Conservation (phyloP, 495 filamentous ascomycete species). For the Aspergillus panamensis region DNA sequence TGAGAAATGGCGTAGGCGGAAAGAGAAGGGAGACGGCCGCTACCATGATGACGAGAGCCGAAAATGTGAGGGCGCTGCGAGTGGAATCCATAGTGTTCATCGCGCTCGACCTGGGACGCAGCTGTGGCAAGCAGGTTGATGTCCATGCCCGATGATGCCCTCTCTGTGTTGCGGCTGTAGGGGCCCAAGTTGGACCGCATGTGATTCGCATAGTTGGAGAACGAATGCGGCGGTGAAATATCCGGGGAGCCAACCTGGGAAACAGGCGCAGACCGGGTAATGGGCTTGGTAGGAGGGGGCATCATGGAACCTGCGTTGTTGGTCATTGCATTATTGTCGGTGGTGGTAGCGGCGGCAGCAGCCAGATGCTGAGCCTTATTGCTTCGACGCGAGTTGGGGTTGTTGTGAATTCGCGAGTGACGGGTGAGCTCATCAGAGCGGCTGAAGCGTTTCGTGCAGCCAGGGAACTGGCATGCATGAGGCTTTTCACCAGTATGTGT, state of each 20-base stretch:
- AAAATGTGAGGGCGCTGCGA: conserved; percentile 46
- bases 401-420: conserved; percentile 98
- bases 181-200: conserved; percentile 60
- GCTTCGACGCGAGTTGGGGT: conserved; percentile 91
- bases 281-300: conserved; percentile 71
- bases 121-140: conserved; percentile 90
- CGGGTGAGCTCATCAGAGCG: conserved; percentile 95
- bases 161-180: conserved; percentile 54
- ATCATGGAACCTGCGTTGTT: conserved; percentile 56
- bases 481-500: conserved; percentile 99
- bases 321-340: conserved; percentile 50
- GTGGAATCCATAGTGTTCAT: conserved; percentile 54
- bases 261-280: conserved; percentile 80
- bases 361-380: conserved; percentile 77
- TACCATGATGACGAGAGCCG: conserved; percentile 56
- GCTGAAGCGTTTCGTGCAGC: conserved; percentile 96
- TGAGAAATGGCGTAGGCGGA: conserved; percentile 76
- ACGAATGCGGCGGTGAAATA: conserved; percentile 91
- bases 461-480: conserved; percentile 88
- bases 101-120: conserved; percentile 81
- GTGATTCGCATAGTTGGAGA: conserved; percentile 67
- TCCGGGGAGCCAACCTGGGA: conserved; percentile 90
- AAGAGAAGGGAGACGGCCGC: conserved; percentile 68
- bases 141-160: conserved; percentile 59
- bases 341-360: conserved; percentile 49